These are phyloP conservation scores for Globisporangium abappressorium DNA, from an alignment of 352 stramenopile genomes.

Conservation along the genomic window DNA sequence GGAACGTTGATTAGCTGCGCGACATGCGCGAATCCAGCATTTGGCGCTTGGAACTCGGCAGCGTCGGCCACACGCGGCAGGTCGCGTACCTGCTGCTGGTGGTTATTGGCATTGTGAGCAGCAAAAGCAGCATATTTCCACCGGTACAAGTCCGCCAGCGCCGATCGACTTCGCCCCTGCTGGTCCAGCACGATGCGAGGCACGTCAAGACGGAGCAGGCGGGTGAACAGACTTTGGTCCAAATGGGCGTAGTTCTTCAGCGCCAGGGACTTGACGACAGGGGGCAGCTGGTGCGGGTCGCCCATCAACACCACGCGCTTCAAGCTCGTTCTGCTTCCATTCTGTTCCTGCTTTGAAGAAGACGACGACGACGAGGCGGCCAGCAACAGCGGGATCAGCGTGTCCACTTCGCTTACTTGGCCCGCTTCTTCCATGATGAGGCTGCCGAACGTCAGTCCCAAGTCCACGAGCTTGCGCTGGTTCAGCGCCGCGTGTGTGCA, in stretches of 20 bases:
- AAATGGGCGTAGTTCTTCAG: slow-evolving; percentile 90
- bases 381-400: slow-evolving; percentile 90
- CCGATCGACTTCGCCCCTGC: slow-evolving; percentile 4
- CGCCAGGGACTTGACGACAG: slow-evolving; percentile 86
- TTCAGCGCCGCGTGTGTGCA: slow-evolving; percentile 93
- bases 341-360: slow-evolving; percentile 14
- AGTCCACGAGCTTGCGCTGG: slow-evolving; percentile 74
- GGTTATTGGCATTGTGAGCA: not conserved
- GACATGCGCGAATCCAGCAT: slow-evolving; percentile 87
- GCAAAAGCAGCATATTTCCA: slow-evolving; percentile 4
- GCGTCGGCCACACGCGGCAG: slow-evolving; percentile 7
- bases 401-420: slow-evolving; percentile 94
- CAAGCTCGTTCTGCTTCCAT: slow-evolving; percentile 31
- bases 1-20: slow-evolving; percentile 90
- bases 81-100: slow-evolving; percentile 1
- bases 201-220: slow-evolving; percentile 92
- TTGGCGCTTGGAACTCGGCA: slow-evolving; percentile 53
- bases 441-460: slow-evolving; percentile 84
- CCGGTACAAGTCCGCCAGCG: slow-evolving; percentile 11
- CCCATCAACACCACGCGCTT: slow-evolving; percentile 96
- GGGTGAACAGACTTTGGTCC: slow-evolving; percentile 95
- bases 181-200: slow-evolving; percentile 88
- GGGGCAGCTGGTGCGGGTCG: slow-evolving; percentile 91
- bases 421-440: slow-evolving; percentile 95
- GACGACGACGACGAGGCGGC: slow-evolving; percentile 36